Evolutionary conservation across 441 rosid species (phyloP), one percentile per base, ranked within the genome.

Genomic region (Populus tomentosa): DNA sequence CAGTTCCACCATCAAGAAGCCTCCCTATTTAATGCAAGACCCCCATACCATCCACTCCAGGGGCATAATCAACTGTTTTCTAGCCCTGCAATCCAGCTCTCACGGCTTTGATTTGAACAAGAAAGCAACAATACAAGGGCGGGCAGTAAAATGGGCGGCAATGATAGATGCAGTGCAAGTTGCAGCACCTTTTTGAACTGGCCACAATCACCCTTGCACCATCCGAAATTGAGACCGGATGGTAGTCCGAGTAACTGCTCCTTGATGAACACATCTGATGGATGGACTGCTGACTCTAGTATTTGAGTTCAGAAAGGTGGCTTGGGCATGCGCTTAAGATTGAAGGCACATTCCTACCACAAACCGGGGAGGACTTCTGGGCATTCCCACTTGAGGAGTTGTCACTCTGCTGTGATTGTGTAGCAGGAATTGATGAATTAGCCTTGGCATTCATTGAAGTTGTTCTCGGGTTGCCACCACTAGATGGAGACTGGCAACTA

Each of bases 401-500:
- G 74, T 86, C 81, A 36, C 90, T 53, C 56, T 85, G 88, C 5
- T 88, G 79, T 67, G 78, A 84, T 81, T 88, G 92, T 26, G 77
- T 42, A 67, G 80, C 61, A 46, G 79, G 80, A 72, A 64, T 40
- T 7, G 94, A 86, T 72, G 87, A 85, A 78, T 88, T 94, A 33
- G 88, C 88, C 76, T 84, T 77, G 73, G 89, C 89, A 84, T 84
- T 87, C 0, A 84, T 78, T 38, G 94, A 85, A 67, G 89, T 79
- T 77, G 91, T 89, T 81, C 91, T 86, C 21, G 92, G 91, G 77
- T 91, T 91, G 67, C 92, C 95, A 24, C 92, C 82, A 3, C 90
- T 87, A 26, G 97, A 90, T 40, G 92, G 88, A 74, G 86, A 84
- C 32, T 87, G 84, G 80, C 79, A 86, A 65, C 69, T 78, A 38